These are phyloP conservation scores for Apiospora sp. DNA, from an alignment of 2,329 filamentous ascomycete genomes.

Conservation along the genomic window DNA sequence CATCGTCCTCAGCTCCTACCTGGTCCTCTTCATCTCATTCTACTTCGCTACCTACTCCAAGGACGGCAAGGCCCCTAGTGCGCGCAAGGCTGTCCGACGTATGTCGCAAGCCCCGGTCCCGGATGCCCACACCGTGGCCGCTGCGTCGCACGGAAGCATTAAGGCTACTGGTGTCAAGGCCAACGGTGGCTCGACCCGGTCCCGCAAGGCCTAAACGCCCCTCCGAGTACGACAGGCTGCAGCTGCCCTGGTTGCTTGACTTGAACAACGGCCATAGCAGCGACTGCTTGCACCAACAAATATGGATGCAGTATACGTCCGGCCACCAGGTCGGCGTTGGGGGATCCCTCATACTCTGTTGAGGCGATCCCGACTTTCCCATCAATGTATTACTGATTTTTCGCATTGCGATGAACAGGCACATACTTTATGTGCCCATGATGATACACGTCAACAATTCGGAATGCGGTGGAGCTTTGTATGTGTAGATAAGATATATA, in stretches of 20 bases:
- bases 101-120: slow-evolving; percentile 75
- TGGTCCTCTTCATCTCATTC: slow-evolving; percentile 98
- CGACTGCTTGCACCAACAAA: not conserved
- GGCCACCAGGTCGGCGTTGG: not conserved
- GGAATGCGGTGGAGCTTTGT: slow-evolving; percentile 13
- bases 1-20: slow-evolving; percentile 90
- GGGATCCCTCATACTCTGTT: not conserved
- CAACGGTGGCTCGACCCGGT: slow-evolving; percentile 69
- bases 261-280: not conserved
- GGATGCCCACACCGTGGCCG: slow-evolving; percentile 80
- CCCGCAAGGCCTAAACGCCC: slow-evolving; percentile 70
- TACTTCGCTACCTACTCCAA: slow-evolving; percentile 97
- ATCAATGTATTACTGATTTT: slow-evolving; percentile 43
- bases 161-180: slow-evolving; percentile 63
- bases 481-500: slow-evolving; percentile 16
- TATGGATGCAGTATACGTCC: slow-evolving; percentile 12
- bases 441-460: slow-evolving; percentile 26
- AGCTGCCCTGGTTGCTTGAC: slow-evolving; percentile 24
- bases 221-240: slow-evolving; percentile 15
- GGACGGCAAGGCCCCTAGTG: slow-evolving; percentile 78
- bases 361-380: slow-evolving; percentile 9
- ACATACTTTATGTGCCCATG: slow-evolving; percentile 25
- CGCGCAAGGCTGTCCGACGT: slow-evolving; percentile 77
- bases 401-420: slow-evolving; percentile 36
- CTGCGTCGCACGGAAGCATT: slow-evolving; percentile 64